Evolutionary conservation across 768 basidiomycete species (phyloP).

Genomic region (Tulasnella sp.): DNA sequence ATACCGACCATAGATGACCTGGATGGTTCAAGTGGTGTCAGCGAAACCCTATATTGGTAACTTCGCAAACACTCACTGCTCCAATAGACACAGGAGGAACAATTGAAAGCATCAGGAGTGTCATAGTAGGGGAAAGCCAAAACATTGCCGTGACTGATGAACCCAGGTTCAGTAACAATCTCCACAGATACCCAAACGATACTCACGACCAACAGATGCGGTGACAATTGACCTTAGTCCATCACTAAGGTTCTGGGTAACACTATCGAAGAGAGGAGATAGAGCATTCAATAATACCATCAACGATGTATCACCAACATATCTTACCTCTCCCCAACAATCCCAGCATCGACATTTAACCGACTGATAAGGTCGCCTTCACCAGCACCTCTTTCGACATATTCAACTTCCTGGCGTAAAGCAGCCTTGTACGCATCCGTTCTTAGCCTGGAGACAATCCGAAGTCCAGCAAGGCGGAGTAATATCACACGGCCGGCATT

Average conservation of each 20-base stretch:
- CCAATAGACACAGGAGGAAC: constrained; percentile 81
- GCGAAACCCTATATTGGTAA: constrained; percentile 19
- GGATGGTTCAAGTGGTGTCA: constrained; percentile 3
- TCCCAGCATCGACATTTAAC: constrained; percentile 79
- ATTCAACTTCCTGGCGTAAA: constrained; percentile 81
- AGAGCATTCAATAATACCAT: background rate
- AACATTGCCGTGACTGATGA: constrained; percentile 82
- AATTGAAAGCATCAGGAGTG: constrained; percentile 81
- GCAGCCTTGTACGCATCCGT: constrained; percentile 75
- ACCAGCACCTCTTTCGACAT: constrained; percentile 60
- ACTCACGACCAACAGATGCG: constrained; percentile 83
- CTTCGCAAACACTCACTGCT: constrained; percentile 48
- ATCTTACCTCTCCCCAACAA: constrained; percentile 79
- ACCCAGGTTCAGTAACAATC: background rate
- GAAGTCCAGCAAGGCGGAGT: constrained; percentile 81
- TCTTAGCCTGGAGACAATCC: constrained; percentile 79
- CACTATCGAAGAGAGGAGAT: constrained; percentile 19
- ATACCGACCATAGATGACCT: constrained; percentile 95
- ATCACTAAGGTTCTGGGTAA: constrained; percentile 36
- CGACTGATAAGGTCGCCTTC: constrained; percentile 91
- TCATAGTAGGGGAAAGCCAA: constrained; percentile 78
- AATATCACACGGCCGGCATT: constrained; percentile 73
- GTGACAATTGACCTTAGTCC: constrained; percentile 63
- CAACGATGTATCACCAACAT: too few species aligned
- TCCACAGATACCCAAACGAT: background rate